Base-by-base conservation (phyloP, 2,329 filamentous ascomycete species). In the Cryphonectria nitschkei region DNA sequence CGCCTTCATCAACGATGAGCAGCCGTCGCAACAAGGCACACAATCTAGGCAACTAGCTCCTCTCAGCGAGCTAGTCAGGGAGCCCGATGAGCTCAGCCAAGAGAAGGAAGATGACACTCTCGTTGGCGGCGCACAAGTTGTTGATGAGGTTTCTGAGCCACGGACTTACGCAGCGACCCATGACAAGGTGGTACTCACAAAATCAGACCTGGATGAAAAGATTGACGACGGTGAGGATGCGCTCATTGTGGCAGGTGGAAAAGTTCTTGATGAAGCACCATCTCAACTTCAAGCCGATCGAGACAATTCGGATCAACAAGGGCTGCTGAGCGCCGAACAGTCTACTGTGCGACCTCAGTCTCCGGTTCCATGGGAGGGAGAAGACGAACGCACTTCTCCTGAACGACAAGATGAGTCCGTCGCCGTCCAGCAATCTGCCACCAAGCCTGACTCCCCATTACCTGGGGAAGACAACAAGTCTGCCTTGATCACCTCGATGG, bases 401-500 rank as follows among this genome's bases (percentile, higher is more conserved):
- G 41, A 62, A n/a, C 56, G 32, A 39, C n/a, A 68, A 6, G 37
- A 54, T 56, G 46, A 56, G 34, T 58, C 46, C 34, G 19, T 62
- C n/a, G 37, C 13, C n/a, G 11, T 58, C 14, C 43, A 71, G 14
- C 66, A 22, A 41, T 29, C 58, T 8, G 41, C 37, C 32, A 14
- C 43, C 26, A 26, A 46, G 26, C 41, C 64, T n/a, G 63, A 34
- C 9, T 65, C 34, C 8, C 60, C 39, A 8, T 6, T n/a, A 16
- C 63, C 46, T 32, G 56, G 29, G 8, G 64, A 60, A 6, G 50
- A 66, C 29, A 58, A 65, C 13, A 63, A 34, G 5, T 43, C 56
- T 39, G 63, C 54, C n/a, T 71, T 72, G 26, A 56, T 54, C 14
- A 65, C 68, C 16, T 66, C 71, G 32, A 26, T 61, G 63, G 68